Evolutionary conservation across 2,329 filamentous ascomycete species (phyloP).

Genomic region (Dryadomyces sulphureus): DNA sequence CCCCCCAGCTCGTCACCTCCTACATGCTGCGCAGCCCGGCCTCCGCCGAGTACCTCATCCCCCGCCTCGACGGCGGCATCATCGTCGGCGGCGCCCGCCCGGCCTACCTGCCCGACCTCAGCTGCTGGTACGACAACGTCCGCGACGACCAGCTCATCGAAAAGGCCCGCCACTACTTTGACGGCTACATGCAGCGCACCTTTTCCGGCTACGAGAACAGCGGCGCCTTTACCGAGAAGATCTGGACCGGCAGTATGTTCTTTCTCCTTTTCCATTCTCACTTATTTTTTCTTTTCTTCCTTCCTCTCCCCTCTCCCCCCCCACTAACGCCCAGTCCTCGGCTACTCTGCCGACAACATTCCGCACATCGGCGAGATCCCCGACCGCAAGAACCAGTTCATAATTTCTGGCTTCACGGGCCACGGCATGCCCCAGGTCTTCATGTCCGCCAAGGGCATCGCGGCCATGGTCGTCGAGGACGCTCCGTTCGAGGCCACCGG

Average conservation of each 20-base stretch:
- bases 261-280: not conserved
- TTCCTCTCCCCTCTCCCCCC: conserved; percentile 24
- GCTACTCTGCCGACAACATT: conserved; percentile 27
- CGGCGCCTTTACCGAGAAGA: conserved; percentile 17
- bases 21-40: conserved; percentile 14
- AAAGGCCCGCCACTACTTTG: conserved; percentile 26
- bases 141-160: conserved; percentile 30
- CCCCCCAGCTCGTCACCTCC: conserved; percentile 4
- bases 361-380: conserved; percentile 30
- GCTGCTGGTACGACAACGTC: conserved; percentile 29
- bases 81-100: conserved; percentile 21
- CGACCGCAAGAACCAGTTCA: conserved; percentile 21
- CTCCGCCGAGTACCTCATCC: conserved; percentile 25
- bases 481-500: conserved; percentile 19
- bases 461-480: conserved; percentile 20
- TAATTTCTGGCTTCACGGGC: conserved; percentile 33
- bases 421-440: conserved; percentile 35
- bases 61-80: conserved; percentile 27
- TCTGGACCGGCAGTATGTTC: conserved; percentile 25
- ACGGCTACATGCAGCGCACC: conserved; percentile 30
- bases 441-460: conserved; percentile 23
- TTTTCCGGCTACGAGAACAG: conserved; percentile 34
- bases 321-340: conserved; percentile 23
- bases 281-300: conserved; percentile 9
- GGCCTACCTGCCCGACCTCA: conserved; percentile 17